Conservation (phyloP, 176 grass and related monocot genomes). For the Carex parvula region DNA sequence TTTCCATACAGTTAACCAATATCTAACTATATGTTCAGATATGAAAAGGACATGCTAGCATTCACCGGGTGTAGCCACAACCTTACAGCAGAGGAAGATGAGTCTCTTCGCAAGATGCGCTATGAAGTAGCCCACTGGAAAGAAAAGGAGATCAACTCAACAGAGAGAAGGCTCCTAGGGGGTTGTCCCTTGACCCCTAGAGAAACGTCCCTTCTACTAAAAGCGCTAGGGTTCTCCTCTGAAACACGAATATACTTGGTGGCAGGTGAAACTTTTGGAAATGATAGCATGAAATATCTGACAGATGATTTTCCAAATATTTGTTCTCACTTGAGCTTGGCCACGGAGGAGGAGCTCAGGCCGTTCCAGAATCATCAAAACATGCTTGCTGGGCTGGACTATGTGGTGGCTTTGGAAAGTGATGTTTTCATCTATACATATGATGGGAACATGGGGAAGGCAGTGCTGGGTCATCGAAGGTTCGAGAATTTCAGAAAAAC, state of each 20-base stretch:
- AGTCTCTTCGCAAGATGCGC: conserved; percentile 76
- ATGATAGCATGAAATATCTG: conserved; percentile 82
- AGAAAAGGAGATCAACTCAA: conserved; percentile 96
- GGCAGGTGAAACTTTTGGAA: conserved; percentile 87
- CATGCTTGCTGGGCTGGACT: conserved; percentile 97
- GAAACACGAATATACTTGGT: conserved; percentile 87
- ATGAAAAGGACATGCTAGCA: conserved; percentile 98
- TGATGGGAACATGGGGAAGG: conserved; percentile 98
- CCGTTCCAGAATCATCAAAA: conserved; percentile 92
- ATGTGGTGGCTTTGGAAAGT: conserved; percentile 78
- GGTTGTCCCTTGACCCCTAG: conserved; percentile 88
- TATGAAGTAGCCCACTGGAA: conserved; percentile 94
- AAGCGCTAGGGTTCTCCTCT: conserved; percentile 66
- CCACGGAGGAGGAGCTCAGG: conserved; percentile 63
- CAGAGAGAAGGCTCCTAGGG: conserved; percentile 67
- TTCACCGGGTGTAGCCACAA: conserved; percentile 90
- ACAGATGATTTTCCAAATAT: conserved; percentile 75
- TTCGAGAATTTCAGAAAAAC: conserved; percentile 98
- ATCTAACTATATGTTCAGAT: conserved; percentile 45
- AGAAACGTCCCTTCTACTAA: conserved; percentile 88
- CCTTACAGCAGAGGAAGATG: conserved; percentile 68
- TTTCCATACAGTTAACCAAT: conserved; percentile 1
- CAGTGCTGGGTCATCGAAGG: conserved; percentile 81
- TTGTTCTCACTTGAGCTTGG: conserved; percentile 71
- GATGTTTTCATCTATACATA: conserved; percentile 95